These are phyloP conservation scores for Curvularia sp. DNA, from an alignment of 2,329 filamentous ascomycete genomes.

Conservation along the genomic window DNA sequence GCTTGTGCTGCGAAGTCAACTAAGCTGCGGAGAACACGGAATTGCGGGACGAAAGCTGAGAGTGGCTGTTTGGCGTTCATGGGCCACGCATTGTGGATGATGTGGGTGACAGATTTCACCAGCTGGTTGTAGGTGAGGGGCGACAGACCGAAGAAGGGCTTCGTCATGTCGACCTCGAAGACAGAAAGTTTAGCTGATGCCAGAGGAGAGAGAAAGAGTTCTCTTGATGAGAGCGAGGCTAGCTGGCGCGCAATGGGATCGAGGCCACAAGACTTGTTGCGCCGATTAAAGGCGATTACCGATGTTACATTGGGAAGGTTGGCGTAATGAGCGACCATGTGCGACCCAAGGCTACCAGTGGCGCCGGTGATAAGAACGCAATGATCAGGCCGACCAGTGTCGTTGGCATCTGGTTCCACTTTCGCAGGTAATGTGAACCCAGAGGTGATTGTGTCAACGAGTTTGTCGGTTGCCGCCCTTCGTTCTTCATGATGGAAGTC, in stretches of 20 bases:
- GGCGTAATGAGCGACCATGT: constrained; percentile 47
- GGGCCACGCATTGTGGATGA: constrained; percentile 64
- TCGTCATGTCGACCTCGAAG: constrained; percentile 58
- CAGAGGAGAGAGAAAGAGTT: constrained; percentile 12
- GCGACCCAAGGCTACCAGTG: constrained; percentile 51
- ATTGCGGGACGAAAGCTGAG: constrained; percentile 60
- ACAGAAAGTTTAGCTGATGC: constrained; percentile 54
- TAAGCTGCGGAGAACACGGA: constrained; percentile 60
- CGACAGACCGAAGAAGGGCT: constrained; percentile 58
- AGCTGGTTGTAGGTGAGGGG: constrained; percentile 51
- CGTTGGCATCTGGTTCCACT: neutral
- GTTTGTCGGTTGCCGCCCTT: neutral
- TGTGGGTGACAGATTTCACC: constrained; percentile 53
- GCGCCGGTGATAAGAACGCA: constrained; percentile 52
- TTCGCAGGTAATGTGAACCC: neutral
- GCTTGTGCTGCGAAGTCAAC: constrained; percentile 54
- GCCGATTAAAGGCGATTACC: constrained; percentile 58
- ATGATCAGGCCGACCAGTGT: neutral
- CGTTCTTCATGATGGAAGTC: constrained; percentile 1
- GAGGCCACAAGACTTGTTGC: constrained; percentile 30
- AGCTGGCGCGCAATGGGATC: constrained; percentile 47
- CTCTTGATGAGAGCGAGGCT: constrained; percentile 36
- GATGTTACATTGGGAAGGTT: constrained; percentile 35
- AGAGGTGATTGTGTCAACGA: neutral
- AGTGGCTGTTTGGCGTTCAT: constrained; percentile 63